phyloP scores from a whole-genome alignment of 1,139 yeast genomes.

The Saccharomyces hybrid region DNA sequence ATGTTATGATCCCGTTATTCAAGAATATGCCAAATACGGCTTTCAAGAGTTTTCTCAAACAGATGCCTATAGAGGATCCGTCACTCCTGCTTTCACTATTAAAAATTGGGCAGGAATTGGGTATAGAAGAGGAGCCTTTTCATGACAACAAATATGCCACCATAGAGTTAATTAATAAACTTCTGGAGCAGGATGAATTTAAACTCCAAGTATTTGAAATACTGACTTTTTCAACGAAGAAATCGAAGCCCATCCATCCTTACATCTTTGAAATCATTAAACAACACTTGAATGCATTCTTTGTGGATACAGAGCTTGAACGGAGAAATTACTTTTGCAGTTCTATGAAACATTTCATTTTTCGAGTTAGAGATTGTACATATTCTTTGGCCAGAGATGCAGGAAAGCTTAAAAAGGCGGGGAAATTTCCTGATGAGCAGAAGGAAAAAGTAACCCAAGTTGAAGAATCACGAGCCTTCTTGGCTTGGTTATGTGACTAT shows the following conservation, averaged over 20 bases:
- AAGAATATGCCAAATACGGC: slow-evolving; percentile 39
- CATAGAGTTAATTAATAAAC: slow-evolving; percentile 31
- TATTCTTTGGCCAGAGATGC: slow-evolving; percentile 48
- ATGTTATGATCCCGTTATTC: slow-evolving; percentile 58
- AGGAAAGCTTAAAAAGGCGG: slow-evolving; percentile 34
- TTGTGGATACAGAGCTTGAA: slow-evolving; percentile 60
- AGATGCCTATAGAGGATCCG: slow-evolving; percentile 29
- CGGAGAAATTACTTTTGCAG: slow-evolving; percentile 59
- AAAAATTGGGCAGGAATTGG: slow-evolving; percentile 57
- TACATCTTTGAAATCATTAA: slow-evolving; percentile 40
- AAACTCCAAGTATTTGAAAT: slow-evolving; percentile 56
- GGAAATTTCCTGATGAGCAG: slow-evolving; percentile 34
- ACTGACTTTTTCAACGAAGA: slow-evolving; percentile 53
- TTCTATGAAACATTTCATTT: slow-evolving; percentile 49
- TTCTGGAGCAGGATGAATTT: slow-evolving; percentile 41
- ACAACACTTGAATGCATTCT: slow-evolving; percentile 41
- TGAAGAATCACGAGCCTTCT: slow-evolving; percentile 35
- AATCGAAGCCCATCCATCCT: slow-evolving; percentile 47
- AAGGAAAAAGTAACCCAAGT: slow-evolving; percentile 28
- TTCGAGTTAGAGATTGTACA: slow-evolving; percentile 59
- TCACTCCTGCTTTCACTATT: slow-evolving; percentile 47
- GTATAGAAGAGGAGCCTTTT: slow-evolving; percentile 48
- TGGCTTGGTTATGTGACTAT: slow-evolving; percentile 38
- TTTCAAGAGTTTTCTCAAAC: slow-evolving; percentile 37
- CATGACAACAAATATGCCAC: slow-evolving; percentile 36